These are phyloP conservation scores for Thuidium tamariscinum DNA, from an alignment of 225 moss, liverwort and hornwort genomes.

Conservation along the genomic window DNA sequence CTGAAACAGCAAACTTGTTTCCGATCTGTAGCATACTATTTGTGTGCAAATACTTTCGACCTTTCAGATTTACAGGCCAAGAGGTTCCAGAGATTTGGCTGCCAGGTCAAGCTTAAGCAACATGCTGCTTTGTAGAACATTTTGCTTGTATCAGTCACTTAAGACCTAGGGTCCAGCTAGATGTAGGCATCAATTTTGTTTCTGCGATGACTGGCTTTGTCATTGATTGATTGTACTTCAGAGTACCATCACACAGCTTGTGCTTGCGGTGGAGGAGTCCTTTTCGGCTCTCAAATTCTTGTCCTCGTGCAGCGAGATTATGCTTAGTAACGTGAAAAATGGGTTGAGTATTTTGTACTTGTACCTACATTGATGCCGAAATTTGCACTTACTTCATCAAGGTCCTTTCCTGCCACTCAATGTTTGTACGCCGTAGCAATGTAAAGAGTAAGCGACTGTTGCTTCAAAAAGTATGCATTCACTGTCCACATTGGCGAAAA, in stretches of 20 bases:
- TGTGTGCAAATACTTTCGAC: too few relatives aligned
- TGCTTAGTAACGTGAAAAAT: not conserved
- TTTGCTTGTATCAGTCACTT: not conserved
- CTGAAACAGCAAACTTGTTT: not conserved
- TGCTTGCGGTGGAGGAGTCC: not conserved
- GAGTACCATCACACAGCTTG: not conserved
- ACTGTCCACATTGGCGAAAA: not conserved
- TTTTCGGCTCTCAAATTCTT: not conserved
- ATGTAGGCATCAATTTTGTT: not conserved
- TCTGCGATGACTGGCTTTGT: not conserved
- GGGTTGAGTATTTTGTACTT: not conserved
- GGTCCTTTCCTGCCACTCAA: rapidly evolving
- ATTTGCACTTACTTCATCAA: too few relatives aligned
- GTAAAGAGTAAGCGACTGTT: rapidly evolving
- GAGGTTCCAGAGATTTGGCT: not conserved
- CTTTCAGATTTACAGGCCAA: not conserved
- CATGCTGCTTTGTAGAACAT: too few relatives aligned
- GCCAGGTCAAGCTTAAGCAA: not conserved
- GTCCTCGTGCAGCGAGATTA: too few relatives aligned
- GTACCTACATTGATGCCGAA: not conserved
- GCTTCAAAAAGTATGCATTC: rapidly evolving
- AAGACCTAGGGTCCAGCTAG: not conserved
- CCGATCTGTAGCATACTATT: not conserved
- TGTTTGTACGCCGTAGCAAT: rapidly evolving
- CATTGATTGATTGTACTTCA: too few relatives aligned